Evolutionary conservation across 2,329 filamentous ascomycete species (phyloP).

Genomic region (Aspergillus novoparasiticus): DNA sequence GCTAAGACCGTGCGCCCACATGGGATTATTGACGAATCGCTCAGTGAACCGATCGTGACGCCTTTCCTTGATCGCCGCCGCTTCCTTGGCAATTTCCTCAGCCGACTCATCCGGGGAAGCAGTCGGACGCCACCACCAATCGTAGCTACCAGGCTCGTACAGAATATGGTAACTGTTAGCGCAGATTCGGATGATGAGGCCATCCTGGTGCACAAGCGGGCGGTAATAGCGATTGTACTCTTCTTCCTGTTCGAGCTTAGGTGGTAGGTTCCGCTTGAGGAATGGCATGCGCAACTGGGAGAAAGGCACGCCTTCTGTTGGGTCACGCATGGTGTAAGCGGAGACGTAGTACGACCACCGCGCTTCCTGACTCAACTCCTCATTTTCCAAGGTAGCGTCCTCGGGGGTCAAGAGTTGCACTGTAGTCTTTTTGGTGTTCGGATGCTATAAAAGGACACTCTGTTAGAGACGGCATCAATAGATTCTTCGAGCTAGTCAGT

Average conservation of each 20-base stretch:
- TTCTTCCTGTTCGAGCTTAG: slow-evolving; percentile 62
- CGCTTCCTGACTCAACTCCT: slow-evolving; percentile 64
- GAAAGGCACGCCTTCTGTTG: slow-evolving; percentile 76
- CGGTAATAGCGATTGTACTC: slow-evolving; percentile 59
- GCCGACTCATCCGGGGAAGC: slow-evolving; percentile 30
- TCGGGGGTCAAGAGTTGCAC: slow-evolving; percentile 86
- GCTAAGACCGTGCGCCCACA: slow-evolving; percentile 53
- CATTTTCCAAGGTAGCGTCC: slow-evolving; percentile 75
- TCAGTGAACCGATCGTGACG: slow-evolving; percentile 53
- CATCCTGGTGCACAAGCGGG: slow-evolving; percentile 64
- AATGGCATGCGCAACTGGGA: slow-evolving; percentile 68
- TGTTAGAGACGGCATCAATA: slow-evolving; percentile 27
- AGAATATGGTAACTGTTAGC: slow-evolving; percentile 77
- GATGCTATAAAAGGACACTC: slow-evolving; percentile 53
- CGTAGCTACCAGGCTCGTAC: slow-evolving; percentile 70
- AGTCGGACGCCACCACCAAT: slow-evolving; percentile 65
- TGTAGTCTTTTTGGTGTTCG: slow-evolving; percentile 67
- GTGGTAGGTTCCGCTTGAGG: slow-evolving; percentile 70
- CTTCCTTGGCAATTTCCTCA: slow-evolving; percentile 40
- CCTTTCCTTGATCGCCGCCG: slow-evolving; percentile 41
- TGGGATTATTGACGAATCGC: slow-evolving; percentile 56
- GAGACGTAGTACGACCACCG: slow-evolving; percentile 96
- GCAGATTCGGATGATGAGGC: slow-evolving; percentile 72
- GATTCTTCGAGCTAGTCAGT: not conserved
- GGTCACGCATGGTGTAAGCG: slow-evolving; percentile 83